A percentile compares a stretch with the other conserved stretches of the same genome.
These are phyloP conservation scores for Asterella californica DNA, from an alignment of 225 moss, liverwort and hornwort species.

Conservation along the genomic window DNA sequence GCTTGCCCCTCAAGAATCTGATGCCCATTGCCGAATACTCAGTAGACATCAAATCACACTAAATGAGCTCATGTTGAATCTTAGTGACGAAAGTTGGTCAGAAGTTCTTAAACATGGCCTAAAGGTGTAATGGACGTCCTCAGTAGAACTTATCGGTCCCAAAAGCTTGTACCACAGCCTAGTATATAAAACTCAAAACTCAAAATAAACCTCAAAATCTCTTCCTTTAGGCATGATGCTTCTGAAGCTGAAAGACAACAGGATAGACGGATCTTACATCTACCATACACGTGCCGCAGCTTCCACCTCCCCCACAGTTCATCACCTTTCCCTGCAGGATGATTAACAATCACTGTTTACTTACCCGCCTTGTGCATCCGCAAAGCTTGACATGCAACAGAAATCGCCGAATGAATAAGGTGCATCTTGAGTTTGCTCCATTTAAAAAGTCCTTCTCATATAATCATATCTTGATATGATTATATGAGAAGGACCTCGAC, in stretches of 20 bases:
- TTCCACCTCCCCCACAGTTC: conserved; percentile 94
- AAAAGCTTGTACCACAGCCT: neutral
- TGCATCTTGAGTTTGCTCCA: neutral
- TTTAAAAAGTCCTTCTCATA: neutral
- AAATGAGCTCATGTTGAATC: neutral
- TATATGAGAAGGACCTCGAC: no score
- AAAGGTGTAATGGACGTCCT: no score
- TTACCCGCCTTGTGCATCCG: neutral
- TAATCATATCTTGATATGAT: neutral
- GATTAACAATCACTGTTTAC: neutral
- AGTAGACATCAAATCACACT: neutral
- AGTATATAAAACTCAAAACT: neutral
- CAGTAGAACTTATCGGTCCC: no score
- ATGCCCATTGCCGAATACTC: neutral
- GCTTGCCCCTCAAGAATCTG: conserved; percentile 78
- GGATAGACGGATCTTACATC: conserved; percentile 40
- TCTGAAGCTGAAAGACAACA: neutral
- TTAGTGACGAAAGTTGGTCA: no score
- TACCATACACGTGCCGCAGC: conserved; percentile 84
- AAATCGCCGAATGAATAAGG: neutral
- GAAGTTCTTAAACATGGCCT: neutral
- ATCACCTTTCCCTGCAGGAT: conserved; percentile 85
- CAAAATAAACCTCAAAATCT: neutral
- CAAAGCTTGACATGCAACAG: no score
- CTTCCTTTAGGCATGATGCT: neutral